Evolutionary conservation across 2,329 filamentous ascomycete species (phyloP).

Genomic region (Verticillium alfalfae): DNA sequence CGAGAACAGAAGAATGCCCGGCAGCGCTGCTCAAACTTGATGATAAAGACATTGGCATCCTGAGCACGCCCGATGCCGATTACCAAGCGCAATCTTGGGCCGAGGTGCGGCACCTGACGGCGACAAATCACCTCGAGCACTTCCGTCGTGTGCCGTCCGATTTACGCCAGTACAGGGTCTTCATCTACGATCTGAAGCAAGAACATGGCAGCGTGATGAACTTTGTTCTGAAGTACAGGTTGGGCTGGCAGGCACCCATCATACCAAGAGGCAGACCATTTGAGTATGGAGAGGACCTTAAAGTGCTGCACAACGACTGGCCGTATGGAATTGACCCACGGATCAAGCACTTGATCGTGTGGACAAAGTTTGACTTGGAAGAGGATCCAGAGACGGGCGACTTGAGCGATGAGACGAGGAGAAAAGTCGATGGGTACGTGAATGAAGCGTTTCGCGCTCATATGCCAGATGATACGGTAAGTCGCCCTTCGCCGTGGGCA

Average conservation of each 20-base stretch:
- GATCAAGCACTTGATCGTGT: constrained; percentile 83
- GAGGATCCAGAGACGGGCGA: constrained; percentile 63
- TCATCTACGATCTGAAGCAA: constrained; percentile 56
- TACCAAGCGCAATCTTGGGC: constrained; percentile 65
- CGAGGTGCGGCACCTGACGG: constrained; percentile 58
- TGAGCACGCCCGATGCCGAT: constrained; percentile 63
- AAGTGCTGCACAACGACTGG: constrained; percentile 86
- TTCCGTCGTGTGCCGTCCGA: constrained; percentile 76
- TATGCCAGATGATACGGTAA: constrained; percentile 47
- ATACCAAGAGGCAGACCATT: constrained; percentile 9
- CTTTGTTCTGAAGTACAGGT: constrained; percentile 66
- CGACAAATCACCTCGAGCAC: constrained; percentile 61
- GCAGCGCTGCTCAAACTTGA: constrained; percentile 58
- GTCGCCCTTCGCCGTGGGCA: constrained; percentile 14
- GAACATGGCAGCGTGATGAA: constrained; percentile 72
- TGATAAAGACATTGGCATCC: constrained; percentile 63
- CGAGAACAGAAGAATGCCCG: constrained; percentile 65
- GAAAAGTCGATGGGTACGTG: constrained; percentile 67
- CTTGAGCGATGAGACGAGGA: constrained; percentile 57
- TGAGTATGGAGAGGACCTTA: constrained; percentile 48
- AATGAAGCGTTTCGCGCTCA: constrained; percentile 55
- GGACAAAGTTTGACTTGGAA: constrained; percentile 81
- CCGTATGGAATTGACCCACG: constrained; percentile 77
- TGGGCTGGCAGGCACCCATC: constrained; percentile 59
- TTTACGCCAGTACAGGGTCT: constrained; percentile 71